Evolutionary conservation across 2,329 filamentous ascomycete species (phyloP), one percentile per base, ranked within the genome.

Genomic region (Pseudogymnoascus sp.): DNA sequence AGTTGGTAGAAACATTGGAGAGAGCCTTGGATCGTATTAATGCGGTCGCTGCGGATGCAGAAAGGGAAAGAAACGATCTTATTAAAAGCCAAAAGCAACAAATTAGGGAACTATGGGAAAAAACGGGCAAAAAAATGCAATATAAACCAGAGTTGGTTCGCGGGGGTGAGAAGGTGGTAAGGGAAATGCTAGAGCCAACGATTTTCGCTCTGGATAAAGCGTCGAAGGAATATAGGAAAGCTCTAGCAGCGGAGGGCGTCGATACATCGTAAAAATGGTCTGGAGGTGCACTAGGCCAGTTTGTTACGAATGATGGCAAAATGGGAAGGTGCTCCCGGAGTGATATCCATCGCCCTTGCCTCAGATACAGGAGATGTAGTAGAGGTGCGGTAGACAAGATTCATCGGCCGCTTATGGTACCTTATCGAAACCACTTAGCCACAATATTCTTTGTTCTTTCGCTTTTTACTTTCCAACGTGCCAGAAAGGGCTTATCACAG

Each of bases 1-100:
- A 89, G 64, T 81, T 97, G 54, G 86, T 89, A 6, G 90, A 96
- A 71, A 93, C 92, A 8, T 80, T 99, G 11, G 83, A 84, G 63
- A 84, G 88, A 63, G 93, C 91, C 0, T 79, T 86, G 61, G 84
- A 88, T 63, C 85, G 94, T 26, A 93, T 97, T 72, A 83, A 88
- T 62, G 86, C 87, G 13, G 89, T 97, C 1, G 89, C 88, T 0
- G 81, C 84, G 11, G 87, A 90, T 68, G 94, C 94, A 0, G 92
- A 97, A 70, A 78, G 78, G 61, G 88, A 90, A 64, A 82, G 90
- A 31, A 79, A 86, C 59, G 79, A 81, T n/a, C 79, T 84, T 60
- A 83, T 95, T 13, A 82, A 84, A 41, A 80, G 78, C 59, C 77
- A 85, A 63, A 90, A 87, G 74, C 81, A 83, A 65, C 85, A 92